These are phyloP conservation scores for Lachancea waltii DNA, from an alignment of 805 yeast species.

Conservation along the genomic window DNA sequence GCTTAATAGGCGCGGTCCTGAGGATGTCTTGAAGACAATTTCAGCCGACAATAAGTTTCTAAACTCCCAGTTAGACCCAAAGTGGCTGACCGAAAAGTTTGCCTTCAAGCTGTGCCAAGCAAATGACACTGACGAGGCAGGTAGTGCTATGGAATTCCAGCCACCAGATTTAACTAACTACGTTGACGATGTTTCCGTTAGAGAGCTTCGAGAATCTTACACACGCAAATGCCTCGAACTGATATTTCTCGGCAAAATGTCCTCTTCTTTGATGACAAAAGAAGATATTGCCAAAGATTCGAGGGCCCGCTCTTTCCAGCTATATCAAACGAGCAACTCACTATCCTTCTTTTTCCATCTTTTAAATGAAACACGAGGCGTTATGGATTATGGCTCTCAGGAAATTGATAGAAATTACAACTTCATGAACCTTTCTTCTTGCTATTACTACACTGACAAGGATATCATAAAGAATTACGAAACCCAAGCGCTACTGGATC, in stretches of 20 bases:
- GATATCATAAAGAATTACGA: slow-evolving; percentile 44
- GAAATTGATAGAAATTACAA: slow-evolving; percentile 25
- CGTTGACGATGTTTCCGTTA: slow-evolving; percentile 28
- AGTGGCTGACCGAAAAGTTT: slow-evolving; percentile 42
- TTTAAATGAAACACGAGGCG: slow-evolving; percentile 29
- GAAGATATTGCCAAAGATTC: slow-evolving; percentile 11
- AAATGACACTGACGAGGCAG: slow-evolving; percentile 21
- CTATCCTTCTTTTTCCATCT: slow-evolving; percentile 27
- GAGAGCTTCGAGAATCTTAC: slow-evolving; percentile 41
- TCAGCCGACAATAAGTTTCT: slow-evolving; percentile 44
- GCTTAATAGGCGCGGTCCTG: slow-evolving; percentile 36
- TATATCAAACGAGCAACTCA: slow-evolving; percentile 24
- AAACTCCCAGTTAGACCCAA: slow-evolving; percentile 52
- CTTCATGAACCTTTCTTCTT: slow-evolving; percentile 43
- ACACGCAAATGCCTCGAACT: slow-evolving; percentile 50
- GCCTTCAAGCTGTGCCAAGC: slow-evolving; percentile 36
- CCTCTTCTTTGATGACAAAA: slow-evolving; percentile 15
- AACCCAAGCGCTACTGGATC: slow-evolving; percentile 37
- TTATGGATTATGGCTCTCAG: slow-evolving; percentile 13
- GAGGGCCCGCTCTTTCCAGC: slow-evolving; percentile 25
- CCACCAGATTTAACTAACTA: slow-evolving; percentile 44
- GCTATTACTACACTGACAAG: slow-evolving; percentile 44
- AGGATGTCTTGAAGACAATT: slow-evolving; percentile 49
- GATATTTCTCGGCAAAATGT: slow-evolving; percentile 38
- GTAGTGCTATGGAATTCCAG: slow-evolving; percentile 28